phyloP scores from a whole-genome alignment of 331 rosid genomes.

The Malus hybrid region DNA sequence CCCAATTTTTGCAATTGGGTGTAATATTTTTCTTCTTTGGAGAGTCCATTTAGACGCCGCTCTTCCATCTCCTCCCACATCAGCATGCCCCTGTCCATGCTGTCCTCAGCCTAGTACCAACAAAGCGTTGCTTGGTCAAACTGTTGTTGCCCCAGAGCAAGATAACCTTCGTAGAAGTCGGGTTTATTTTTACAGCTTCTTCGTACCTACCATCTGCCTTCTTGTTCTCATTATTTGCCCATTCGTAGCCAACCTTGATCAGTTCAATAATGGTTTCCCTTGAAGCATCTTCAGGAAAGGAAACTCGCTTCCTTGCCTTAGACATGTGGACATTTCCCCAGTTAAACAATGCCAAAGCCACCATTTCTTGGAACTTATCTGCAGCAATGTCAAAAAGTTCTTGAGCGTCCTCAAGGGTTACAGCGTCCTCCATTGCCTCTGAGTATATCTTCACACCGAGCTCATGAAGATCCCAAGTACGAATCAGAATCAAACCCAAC shows the following conservation, averaged over 20 bases:
- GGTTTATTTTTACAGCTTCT: constrained; percentile 73
- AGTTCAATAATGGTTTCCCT: constrained; percentile 44
- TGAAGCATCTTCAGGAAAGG: constrained; percentile 46
- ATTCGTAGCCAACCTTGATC: constrained; percentile 53
- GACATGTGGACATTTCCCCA: constrained; percentile 95
- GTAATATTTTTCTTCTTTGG: constrained; percentile 50
- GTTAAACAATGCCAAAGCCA: constrained; percentile 85
- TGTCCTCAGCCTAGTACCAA: constrained; percentile 40
- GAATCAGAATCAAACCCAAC: constrained; percentile 56
- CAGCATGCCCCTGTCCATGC: constrained; percentile 16
- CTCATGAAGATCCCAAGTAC: constrained; percentile 63
- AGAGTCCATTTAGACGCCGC: constrained; percentile 67
- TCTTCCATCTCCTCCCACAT: constrained; percentile 89
- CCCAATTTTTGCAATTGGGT: constrained; percentile 58
- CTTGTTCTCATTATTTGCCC: constrained; percentile 71
- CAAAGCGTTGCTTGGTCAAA: constrained; percentile 91
- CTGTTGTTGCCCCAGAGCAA: constrained; percentile 85
- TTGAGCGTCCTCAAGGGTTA: constrained; percentile 64
- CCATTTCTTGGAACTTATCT: constrained; percentile 85
- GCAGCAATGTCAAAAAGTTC: constrained; percentile 73
- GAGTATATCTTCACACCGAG: constrained; percentile 82
- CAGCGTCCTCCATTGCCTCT: constrained; percentile 71
- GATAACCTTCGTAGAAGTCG: constrained; percentile 75
- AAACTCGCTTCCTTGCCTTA: constrained; percentile 62
- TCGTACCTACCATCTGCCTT: constrained; percentile 63